These are phyloP conservation scores for Trichoderma sp. DNA, from an alignment of 2,329 filamentous ascomycete genomes.

Conservation along the genomic window DNA sequence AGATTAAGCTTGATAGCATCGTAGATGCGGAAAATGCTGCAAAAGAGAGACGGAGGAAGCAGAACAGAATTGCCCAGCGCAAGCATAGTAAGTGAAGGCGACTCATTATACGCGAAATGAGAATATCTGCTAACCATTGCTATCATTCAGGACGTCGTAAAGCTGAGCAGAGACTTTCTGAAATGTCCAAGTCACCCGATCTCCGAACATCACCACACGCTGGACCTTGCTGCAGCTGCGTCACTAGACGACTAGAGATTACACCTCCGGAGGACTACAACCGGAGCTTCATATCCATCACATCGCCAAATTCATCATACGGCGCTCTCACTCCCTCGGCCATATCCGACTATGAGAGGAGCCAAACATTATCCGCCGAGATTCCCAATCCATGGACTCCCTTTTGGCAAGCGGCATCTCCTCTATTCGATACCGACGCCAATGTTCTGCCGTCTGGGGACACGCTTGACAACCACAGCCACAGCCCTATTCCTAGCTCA, in stretches of 20 bases:
- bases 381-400: neutral
- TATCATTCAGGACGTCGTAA: constrained; percentile 5
- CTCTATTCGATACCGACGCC: constrained; percentile 3
- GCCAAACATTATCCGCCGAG: neutral
- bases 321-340: constrained; percentile 8
- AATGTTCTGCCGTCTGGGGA: constrained; percentile 1
- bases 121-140: neutral
- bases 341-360: constrained; percentile 5
- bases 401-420: constrained; percentile 3
- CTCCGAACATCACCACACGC: neutral
- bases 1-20: neutral
- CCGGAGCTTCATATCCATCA: constrained; percentile 1
- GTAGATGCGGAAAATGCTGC: constrained; percentile 1
- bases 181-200: constrained; percentile 1
- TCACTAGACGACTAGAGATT: neutral
- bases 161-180: constrained; percentile 16
- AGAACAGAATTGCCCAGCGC: constrained; percentile 19
- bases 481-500: constrained; percentile 8
- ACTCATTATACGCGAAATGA: no score
- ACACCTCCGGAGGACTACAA: neutral
- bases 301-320: constrained; percentile 13
- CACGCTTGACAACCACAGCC: neutral
- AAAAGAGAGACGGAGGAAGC: constrained; percentile 12
- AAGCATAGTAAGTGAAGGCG: neutral
- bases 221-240: constrained; percentile 9